phyloP scores from a whole-genome alignment of 1,284 basidiomycete genomes.

The Ceratobasidium sp. region DNA sequence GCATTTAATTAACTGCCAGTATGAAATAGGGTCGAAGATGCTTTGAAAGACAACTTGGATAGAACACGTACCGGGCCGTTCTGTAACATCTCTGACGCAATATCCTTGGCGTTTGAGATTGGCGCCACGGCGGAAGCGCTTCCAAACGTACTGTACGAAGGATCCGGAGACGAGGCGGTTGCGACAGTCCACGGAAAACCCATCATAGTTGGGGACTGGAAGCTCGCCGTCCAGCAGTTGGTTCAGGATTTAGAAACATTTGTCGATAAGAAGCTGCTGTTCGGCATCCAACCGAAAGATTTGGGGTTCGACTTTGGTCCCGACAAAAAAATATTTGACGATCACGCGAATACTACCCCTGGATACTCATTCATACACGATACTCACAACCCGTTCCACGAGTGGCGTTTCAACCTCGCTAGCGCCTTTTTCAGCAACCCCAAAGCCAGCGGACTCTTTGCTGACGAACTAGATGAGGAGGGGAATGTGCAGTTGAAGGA shows the following conservation, averaged over 20 bases:
- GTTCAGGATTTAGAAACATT: background rate
- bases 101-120: background rate
- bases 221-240: background rate
- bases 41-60: background rate
- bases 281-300: background rate
- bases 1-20: no score
- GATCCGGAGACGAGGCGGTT: background rate
- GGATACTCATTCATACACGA: slow-evolving; percentile 5
- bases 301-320: background rate
- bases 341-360: background rate
- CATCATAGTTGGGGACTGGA: background rate
- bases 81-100: background rate
- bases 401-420: background rate
- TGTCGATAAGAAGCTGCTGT: background rate
- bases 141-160: background rate
- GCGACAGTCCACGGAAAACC: background rate
- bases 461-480: background rate
- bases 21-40: background rate
- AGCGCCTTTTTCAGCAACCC: background rate
- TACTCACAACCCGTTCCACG: background rate
- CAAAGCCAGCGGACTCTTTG: background rate
- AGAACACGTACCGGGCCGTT: background rate
- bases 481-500: background rate
- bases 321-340: background rate
- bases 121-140: background rate